phyloP scores from a whole-genome alignment of 345 rosid species.

The Schrenkiella parvula region DNA sequence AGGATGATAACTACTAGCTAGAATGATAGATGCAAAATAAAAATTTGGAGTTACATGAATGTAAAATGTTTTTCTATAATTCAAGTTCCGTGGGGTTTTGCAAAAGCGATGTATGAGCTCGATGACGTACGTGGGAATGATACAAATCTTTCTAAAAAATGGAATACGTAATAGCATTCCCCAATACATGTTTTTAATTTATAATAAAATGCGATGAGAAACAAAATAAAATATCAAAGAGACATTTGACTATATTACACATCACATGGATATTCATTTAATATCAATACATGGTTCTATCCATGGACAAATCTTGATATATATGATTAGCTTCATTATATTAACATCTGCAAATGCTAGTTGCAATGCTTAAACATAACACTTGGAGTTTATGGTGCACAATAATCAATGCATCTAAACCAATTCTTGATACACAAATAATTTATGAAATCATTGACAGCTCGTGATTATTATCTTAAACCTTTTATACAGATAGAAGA shows the following conservation, averaged over 20 bases:
- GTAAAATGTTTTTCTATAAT: background rate
- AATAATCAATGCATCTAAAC: background rate
- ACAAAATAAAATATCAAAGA: background rate
- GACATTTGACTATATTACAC: slow-evolving; percentile 20
- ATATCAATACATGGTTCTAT: slow-evolving; percentile 3
- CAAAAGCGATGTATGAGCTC: slow-evolving; percentile 19
- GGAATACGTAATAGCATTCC: background rate
- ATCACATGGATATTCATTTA: slow-evolving; percentile 11
- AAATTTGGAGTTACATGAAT: background rate
- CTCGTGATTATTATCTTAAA: slow-evolving; percentile 4
- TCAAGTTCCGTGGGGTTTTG: slow-evolving; percentile 1
- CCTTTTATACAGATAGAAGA: background rate
- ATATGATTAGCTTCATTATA: background rate
- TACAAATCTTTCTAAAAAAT: slow-evolving; percentile 9
- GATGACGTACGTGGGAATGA: slow-evolving; percentile 28
- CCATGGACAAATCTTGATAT: background rate
- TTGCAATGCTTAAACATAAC: background rate
- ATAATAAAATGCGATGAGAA: background rate
- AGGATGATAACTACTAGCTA: background rate
- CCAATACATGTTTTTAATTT: background rate
- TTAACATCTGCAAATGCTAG: background rate
- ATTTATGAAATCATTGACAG: background rate
- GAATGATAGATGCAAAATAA: background rate
- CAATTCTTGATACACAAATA: background rate
- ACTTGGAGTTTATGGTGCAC: background rate